These are phyloP conservation scores for Xanthoconium purpureum DNA, from an alignment of 768 basidiomycete species.

Conservation along the genomic window DNA sequence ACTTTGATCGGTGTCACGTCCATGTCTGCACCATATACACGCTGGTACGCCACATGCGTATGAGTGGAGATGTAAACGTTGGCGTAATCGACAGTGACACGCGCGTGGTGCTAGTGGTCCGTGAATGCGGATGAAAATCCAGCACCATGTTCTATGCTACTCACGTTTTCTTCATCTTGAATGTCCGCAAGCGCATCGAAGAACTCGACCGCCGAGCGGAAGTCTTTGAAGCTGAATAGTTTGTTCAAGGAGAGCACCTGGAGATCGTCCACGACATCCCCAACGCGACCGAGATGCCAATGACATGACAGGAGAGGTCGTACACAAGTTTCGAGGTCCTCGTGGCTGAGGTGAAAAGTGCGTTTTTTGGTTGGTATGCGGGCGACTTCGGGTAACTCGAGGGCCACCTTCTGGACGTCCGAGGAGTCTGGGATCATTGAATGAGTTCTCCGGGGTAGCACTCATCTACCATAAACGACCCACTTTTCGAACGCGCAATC, in stretches of 20 bases:
- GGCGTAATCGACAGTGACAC: constrained; percentile 26
- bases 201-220: constrained; percentile 25
- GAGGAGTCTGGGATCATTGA: constrained; percentile 13
- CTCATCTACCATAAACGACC: not conserved
- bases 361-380: constrained; percentile 29
- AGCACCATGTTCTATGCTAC: constrained; percentile 6
- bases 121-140: not conserved
- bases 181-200: constrained; percentile 27
- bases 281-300: constrained; percentile 25
- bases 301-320: constrained; percentile 35
- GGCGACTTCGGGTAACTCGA: constrained; percentile 26
- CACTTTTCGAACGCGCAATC: constrained; percentile 24
- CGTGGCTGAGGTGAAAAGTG: constrained; percentile 33
- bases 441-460: not conserved
- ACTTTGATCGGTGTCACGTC: constrained; percentile 15
- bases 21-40: not conserved
- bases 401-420: constrained; percentile 11
- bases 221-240: constrained; percentile 27
- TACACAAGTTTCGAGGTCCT: constrained; percentile 34
- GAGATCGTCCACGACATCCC: constrained; percentile 1
- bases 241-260: constrained; percentile 27
- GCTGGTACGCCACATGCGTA: constrained; percentile 28
- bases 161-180: constrained; percentile 32
- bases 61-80: constrained; percentile 23
- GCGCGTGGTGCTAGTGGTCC: constrained; percentile 29